phyloP scores from a whole-genome alignment of 371 early-diverging fungal species.

The Entomophthora muscae region DNA sequence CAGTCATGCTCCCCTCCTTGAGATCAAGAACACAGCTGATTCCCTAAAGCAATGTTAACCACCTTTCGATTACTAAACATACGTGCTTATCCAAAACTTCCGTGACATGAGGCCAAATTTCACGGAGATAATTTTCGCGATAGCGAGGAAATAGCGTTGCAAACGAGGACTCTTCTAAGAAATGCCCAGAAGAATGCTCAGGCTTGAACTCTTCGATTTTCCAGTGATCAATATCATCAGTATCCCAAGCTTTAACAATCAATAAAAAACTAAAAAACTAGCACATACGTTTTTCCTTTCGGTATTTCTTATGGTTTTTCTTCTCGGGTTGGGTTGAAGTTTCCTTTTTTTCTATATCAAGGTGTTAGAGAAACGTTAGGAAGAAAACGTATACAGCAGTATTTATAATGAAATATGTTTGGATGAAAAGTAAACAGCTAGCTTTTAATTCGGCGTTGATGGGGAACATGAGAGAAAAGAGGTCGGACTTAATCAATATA shows the following conservation, averaged over 20 bases:
- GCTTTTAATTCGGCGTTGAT: too few species aligned
- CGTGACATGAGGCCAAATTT: constrained; percentile 92
- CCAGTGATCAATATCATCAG: constrained; percentile 88
- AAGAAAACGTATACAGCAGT: too few species aligned
- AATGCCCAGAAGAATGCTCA: constrained; percentile 61
- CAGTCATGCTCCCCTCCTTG: constrained; percentile 94
- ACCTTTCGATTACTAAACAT: constrained; percentile 10
- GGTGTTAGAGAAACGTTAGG: too few species aligned
- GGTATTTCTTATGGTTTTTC: neutral
- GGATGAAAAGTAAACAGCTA: too few species aligned
- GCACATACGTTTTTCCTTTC: neutral
- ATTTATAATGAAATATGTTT: too few species aligned
- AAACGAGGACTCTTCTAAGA: constrained; percentile 92
- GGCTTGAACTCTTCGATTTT: constrained; percentile 77
- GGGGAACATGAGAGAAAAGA: too few species aligned
- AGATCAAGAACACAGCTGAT: constrained; percentile 85
- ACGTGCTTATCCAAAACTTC: constrained; percentile 64
- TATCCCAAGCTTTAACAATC: constrained; percentile 56
- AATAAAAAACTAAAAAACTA: neutral
- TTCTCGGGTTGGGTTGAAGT: neutral
- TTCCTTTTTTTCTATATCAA: neutral
- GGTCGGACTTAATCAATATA: too few species aligned
- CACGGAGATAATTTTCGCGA: constrained; percentile 87
- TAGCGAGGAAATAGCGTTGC: constrained; percentile 98
- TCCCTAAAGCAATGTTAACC: constrained; percentile 32